A percentile compares a stretch with the other conserved stretches of the same genome.
Evolutionary conservation across 2,329 filamentous ascomycete species (phyloP).

Genomic region (Parascedosporium putredinis): DNA sequence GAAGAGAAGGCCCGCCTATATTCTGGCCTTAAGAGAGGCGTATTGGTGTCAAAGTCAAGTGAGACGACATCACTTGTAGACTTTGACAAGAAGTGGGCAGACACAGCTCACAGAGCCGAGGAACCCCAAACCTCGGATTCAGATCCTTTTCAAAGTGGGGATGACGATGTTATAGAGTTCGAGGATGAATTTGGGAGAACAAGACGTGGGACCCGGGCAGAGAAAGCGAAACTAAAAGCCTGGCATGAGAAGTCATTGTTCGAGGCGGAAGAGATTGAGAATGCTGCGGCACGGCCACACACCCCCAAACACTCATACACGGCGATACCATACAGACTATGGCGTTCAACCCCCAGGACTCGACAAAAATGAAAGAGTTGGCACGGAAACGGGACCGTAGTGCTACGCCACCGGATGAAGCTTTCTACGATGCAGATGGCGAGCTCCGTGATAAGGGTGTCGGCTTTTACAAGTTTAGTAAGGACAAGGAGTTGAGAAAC

Average conservation of each 20-base stretch:
- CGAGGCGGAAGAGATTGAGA: conserved; percentile 51
- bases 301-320: conserved; percentile 66
- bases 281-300: conserved; percentile 56
- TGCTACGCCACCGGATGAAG: conserved; percentile 66
- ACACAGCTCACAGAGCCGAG: too few relatives aligned
- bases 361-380: conserved; percentile 64
- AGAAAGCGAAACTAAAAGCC: conserved; percentile 55
- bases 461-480: conserved; percentile 84
- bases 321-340: conserved; percentile 75
- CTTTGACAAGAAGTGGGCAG: conserved; percentile 94
- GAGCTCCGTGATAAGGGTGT: conserved; percentile 84
- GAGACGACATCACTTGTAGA: conserved; percentile 65
- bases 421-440: conserved; percentile 74
- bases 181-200: conserved; percentile 88
- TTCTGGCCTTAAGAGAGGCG: conserved; percentile 81
- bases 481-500: conserved; percentile 54
- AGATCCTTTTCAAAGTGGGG: conserved; percentile 22
- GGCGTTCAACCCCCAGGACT: conserved; percentile 70
- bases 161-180: conserved; percentile 67
- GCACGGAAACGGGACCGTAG: conserved; percentile 69
- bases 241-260: conserved; percentile 39
- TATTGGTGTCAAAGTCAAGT: conserved; percentile 60
- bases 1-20: conserved; percentile 85
- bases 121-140: conserved; percentile 29
- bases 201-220: conserved; percentile 58